phyloP scores from a whole-genome alignment of 345 rosid species.

The Kernera saxatilis region DNA sequence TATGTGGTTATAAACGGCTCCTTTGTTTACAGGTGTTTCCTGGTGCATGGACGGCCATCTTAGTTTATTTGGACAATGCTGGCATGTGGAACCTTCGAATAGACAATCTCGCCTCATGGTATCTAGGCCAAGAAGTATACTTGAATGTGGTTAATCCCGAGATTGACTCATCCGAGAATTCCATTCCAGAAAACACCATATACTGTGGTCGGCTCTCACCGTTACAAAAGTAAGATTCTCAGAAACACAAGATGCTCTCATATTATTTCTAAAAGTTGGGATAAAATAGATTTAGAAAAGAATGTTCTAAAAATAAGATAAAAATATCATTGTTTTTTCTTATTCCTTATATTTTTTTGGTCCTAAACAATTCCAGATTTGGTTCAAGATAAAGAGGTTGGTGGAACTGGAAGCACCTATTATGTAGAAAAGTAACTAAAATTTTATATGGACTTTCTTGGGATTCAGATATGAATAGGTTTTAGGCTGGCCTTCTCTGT shows the following conservation, averaged over 20 bases:
- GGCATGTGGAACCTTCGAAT: constrained; percentile 90
- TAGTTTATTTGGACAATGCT: constrained; percentile 80
- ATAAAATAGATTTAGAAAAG: neutral
- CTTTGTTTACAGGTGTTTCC: constrained; percentile 68
- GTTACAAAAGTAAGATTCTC: constrained; percentile 63
- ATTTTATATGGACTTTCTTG: neutral
- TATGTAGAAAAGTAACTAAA: neutral
- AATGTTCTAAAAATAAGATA: neutral
- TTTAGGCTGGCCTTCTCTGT: neutral
- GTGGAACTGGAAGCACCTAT: neutral
- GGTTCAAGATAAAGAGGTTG: neutral
- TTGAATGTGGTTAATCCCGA: constrained; percentile 69
- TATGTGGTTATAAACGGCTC: neutral
- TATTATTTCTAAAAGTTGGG: neutral
- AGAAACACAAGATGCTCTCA: neutral
- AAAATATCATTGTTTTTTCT: neutral
- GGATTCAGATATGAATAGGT: neutral
- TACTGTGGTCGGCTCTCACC: constrained; percentile 77
- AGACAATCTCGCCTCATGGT: constrained; percentile 83
- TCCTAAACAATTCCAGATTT: neutral
- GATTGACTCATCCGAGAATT: constrained; percentile 47
- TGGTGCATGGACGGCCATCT: constrained; percentile 92
- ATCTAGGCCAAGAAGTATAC: constrained; percentile 82
- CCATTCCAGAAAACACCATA: constrained; percentile 63
- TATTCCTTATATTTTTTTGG: neutral